Evolutionary conservation across 352 stramenopile genomes (phyloP), one percentile per base, ranked within the genome.

Genomic region (Phytophthora cactorum): DNA sequence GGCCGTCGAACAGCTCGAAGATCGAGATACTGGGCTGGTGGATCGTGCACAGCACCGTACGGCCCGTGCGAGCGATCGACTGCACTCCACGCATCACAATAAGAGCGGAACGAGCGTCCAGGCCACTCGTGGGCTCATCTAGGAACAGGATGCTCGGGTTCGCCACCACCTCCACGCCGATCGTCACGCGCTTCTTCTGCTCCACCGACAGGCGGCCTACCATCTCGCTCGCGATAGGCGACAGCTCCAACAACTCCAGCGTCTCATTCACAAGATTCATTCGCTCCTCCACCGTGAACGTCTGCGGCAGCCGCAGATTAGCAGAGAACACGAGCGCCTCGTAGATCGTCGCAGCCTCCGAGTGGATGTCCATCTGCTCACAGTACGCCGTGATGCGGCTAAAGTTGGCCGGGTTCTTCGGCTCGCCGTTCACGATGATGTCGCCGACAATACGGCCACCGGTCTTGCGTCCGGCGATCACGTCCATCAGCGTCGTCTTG

Each of bases 281-380:
- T 4, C 62, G 56, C 43, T 86, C 74, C 7, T 69, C 58, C 15
- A 70, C 49, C 5, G 81, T 75, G 45, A 81, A 77, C 9, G 64
- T 71, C 1, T 72, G 70, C 0, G 82, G 76, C 10, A 98, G 79
- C 3, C 94, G 77, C 10, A 98, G 75, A 22, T 79, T 73, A n/a
- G n/a, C n/a, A n/a, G n/a, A n/a, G n/a, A n/a, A n/a, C n/a, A n/a
- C n/a, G n/a, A n/a, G n/a, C n/a, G n/a, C n/a, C n/a, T n/a, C n/a
- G n/a, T n/a, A n/a, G n/a, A n/a, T n/a, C n/a, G n/a, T n/a, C n/a
- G 88, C 61, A 14, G 83, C 71, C 8, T 93, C 81, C 45, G 85
- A 83, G 71, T 97, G 88, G 32, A 92, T 82, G 73, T 97, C 90
- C 69, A 96, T 91, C 71, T 98, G 92, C 77, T 98, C 93, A 17